Evolutionary conservation across 2,329 filamentous ascomycete genomes (phyloP).

Genomic region (Macrophomina tecta): DNA sequence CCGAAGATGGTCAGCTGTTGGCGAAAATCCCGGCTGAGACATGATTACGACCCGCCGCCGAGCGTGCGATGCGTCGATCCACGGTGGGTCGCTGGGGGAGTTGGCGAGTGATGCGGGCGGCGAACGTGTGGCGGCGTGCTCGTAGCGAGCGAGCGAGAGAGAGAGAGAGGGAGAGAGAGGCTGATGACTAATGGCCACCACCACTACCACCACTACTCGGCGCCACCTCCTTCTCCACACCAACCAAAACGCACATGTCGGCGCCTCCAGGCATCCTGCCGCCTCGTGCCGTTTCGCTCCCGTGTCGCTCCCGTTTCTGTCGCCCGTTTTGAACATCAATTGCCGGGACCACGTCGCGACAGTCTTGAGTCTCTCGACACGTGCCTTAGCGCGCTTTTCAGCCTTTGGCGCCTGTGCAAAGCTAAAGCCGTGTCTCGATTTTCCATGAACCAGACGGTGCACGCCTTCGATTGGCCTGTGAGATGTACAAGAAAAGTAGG

Average conservation of each 20-base stretch:
- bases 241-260: background rate
- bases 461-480: no score
- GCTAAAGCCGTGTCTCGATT: no score
- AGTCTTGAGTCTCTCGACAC: background rate
- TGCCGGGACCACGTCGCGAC: background rate
- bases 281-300: background rate
- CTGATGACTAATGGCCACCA: background rate
- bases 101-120: background rate
- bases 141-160: background rate
- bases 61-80: background rate
- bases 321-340: background rate
- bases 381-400: background rate
- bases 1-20: constrained; percentile 17
- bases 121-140: background rate
- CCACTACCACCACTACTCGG: background rate
- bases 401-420: background rate
- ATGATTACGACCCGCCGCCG: constrained; percentile 6
- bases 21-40: constrained; percentile 1
- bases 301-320: background rate
- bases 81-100: background rate
- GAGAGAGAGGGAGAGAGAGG: no score
- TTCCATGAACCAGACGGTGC: no score
- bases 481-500: no score
- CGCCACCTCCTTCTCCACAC: background rate
- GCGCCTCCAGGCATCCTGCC: background rate